Base-by-base conservation (phyloP, 306 rosid genomes). In the Cicer cuneatum region DNA sequence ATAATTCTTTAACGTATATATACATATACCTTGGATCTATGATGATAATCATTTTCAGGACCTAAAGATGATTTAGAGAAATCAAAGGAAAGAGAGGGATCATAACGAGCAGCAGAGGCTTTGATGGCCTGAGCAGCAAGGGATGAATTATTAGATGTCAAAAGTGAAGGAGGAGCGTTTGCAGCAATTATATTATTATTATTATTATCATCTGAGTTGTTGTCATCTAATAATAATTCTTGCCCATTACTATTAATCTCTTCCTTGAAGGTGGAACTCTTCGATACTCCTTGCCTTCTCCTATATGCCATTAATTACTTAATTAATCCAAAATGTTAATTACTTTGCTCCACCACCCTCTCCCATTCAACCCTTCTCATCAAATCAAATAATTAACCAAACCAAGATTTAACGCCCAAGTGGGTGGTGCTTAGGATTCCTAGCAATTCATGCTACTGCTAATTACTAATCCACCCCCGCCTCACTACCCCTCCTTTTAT, bases 61-160 rank as follows among this genome's bases (percentile, higher is more conserved):
- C 73, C 7, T 37, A 40, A 69, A 56, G 57, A 24, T 60, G 78
- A 67, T 66, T 52, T 40, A 2, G 43, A 7, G 10, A 73, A 65
- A 53, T 84, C 21, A 1, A 78, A 78, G 71, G 91, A 77, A 46
- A 76, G 80, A 24, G 89, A 86, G n/a, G 91, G 80, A 53, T 87
- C 86, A 5, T 75, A 89, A 24, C 83, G 82, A 70, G 87, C 68
- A 40, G 89, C 85, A 38, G 97, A 88, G 69, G 93, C 92, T 19
- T 79, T 89, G 57, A 93, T 88, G 29, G 97, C 98, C 79, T 88
- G 96, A 72, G 90, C 91, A 2, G 92, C 92, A 6, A 93, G 96
- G 75, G 93, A 85, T 1, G 86, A 68, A 0, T 88, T 48, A 10
- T 82, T 66, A 0, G 87, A 71, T 0, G 89, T 13, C 7, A 83